Evolutionary conservation across 768 basidiomycete genomes (phyloP).

Genomic region (Psilocybe subaeruginosa): DNA sequence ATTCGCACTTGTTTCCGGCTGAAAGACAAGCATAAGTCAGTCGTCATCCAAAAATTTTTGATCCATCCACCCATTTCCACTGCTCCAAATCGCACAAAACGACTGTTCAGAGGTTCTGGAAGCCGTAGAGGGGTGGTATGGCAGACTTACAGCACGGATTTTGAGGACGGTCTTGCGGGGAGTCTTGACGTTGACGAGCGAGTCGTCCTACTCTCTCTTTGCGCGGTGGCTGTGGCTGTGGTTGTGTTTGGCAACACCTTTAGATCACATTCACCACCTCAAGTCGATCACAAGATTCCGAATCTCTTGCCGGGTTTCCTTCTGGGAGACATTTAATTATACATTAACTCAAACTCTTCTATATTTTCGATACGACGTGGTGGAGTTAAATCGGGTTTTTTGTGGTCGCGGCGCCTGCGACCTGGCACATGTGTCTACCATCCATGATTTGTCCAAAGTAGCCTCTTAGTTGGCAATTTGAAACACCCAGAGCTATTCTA

Average conservation of each 20-base stretch:
- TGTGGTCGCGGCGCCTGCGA: too few relatives aligned
- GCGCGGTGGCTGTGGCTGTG: slow-evolving; percentile 17
- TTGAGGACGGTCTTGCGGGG: slow-evolving; percentile 38
- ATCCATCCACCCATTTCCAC: slow-evolving; percentile 41
- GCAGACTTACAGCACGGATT: slow-evolving; percentile 43
- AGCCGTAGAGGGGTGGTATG: slow-evolving; percentile 21
- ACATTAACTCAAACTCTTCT: too few relatives aligned
- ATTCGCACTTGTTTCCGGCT: slow-evolving; percentile 45
- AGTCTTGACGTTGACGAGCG: slow-evolving; percentile 44
- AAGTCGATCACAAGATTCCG: background rate
- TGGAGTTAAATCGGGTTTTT: too few relatives aligned
- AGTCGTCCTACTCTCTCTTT: slow-evolving; percentile 18
- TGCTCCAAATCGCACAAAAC: slow-evolving; percentile 28
- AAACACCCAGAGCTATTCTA: too few relatives aligned
- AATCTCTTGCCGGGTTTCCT: too few relatives aligned
- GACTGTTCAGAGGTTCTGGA: slow-evolving; percentile 22
- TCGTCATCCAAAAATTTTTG: slow-evolving; percentile 37
- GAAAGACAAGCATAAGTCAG: slow-evolving; percentile 25
- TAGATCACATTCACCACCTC: background rate
- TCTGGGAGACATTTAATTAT: too few relatives aligned
- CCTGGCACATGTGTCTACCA: too few relatives aligned
- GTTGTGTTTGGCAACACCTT: slow-evolving; percentile 21
- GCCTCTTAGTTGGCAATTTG: too few relatives aligned
- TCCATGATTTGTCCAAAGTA: too few relatives aligned
- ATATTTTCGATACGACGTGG: too few relatives aligned